phyloP scores from a whole-genome alignment of 805 yeast species.

The Pichia thaimueangensis region DNA sequence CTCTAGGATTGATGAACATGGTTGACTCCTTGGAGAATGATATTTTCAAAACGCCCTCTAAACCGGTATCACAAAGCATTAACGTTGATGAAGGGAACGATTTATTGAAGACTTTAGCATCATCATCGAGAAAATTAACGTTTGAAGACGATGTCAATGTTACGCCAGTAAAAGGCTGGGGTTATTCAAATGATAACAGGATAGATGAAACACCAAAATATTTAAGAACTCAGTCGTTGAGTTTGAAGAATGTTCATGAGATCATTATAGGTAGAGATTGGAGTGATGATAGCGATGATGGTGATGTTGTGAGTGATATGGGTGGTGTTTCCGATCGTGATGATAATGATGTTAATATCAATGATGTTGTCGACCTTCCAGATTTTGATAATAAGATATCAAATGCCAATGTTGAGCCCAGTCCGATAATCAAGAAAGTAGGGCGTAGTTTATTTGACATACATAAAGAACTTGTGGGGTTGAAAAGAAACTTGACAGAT shows the following conservation, averaged over 20 bases:
- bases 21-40: too few relatives aligned
- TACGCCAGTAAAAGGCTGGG: conserved; percentile 14
- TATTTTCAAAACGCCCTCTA: conserved; percentile 28
- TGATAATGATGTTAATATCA: background rate
- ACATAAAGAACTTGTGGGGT: conserved; percentile 6
- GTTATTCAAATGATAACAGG: background rate
- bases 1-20: too few relatives aligned
- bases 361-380: background rate
- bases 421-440: conserved; percentile 8
- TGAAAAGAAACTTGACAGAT: conserved; percentile 9
- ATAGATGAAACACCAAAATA: conserved; percentile 22
- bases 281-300: conserved; percentile 5
- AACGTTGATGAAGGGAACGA: too few relatives aligned
- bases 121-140: conserved; percentile 5
- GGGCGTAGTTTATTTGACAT: conserved; percentile 12
- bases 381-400: background rate
- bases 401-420: conserved; percentile 10
- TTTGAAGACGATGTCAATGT: background rate
- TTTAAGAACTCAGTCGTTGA: conserved; percentile 13
- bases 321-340: too few relatives aligned
- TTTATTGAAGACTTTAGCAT: background rate
- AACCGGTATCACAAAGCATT: conserved; percentile 4
- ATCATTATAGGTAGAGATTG: conserved; percentile 6
- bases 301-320: background rate
- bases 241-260: conserved; percentile 6